Base-by-base conservation (phyloP, 2,329 filamentous ascomycete genomes). In the Claviceps africana region DNA sequence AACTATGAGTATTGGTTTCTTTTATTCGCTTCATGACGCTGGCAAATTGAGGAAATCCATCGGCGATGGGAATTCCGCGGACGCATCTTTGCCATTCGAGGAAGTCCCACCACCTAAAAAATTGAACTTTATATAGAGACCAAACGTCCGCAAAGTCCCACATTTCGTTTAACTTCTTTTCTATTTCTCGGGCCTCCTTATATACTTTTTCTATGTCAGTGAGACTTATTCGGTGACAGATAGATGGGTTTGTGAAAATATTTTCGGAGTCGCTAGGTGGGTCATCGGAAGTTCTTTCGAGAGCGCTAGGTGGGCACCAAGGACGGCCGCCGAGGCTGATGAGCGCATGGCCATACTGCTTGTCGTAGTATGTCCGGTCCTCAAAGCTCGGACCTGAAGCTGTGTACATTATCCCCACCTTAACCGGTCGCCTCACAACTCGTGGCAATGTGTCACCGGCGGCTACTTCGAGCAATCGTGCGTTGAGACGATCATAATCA, bases 31-130 rank as follows among this genome's bases (percentile, higher is more conserved):
- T 42, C n/a, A 47, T 21, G 39, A 19, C 7, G 25, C 56, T 47
- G 21, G 44, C n/a, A 37, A 37, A 48, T 2, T n/a, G 52, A 22
- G 40, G 33, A 35, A 55, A 58, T 19, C 49, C 56, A 31, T 58
- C 54, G 1, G 56, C 55, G 4, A 50, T 48, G 2, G 37, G 37
- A 40, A 40, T 40, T n/a, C 42, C 52, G 10, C 60, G 54, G 37
- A 61, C 61, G 13, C 56, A 53, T 48, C 56, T 55, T 59, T 65
- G 63, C 57, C 58, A 65, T n/a, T 51, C 56, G 30, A 60, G 58
- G 53, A 68, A 68, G 6, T 54, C 37, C 48, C 51, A 22, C 65
- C 64, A 67, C 43, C 55, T 54, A 17, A 22, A 6, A 42, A 56
- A 42, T 52, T 66, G 64, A 37, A 2, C 37, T 42, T n/a, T 4